A percentile compares a stretch with the other conserved stretches of the same genome.
Evolutionary conservation across 2,329 filamentous ascomycete genomes (phyloP).

Genomic region (Trichoderma pleuroti): DNA sequence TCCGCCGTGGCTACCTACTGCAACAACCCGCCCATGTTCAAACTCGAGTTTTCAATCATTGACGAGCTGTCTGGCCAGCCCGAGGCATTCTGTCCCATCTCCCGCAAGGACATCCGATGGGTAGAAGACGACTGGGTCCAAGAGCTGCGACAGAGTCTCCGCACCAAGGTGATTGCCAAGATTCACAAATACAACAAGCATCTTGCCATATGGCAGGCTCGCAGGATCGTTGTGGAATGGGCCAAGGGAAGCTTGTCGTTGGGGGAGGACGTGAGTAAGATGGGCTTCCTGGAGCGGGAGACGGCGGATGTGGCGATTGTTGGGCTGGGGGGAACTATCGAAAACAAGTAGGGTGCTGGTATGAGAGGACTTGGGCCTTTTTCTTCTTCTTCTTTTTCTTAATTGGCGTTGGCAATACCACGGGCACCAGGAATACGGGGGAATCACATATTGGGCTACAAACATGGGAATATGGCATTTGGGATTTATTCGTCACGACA

Average conservation of each 20-base stretch:
- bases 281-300: constrained; percentile 26
- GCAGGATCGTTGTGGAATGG: constrained; percentile 27
- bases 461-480: not conserved
- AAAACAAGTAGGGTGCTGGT: not conserved
- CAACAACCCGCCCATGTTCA: constrained; percentile 28
- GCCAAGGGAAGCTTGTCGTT: constrained; percentile 27
- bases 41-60: constrained; percentile 28
- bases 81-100: constrained; percentile 28
- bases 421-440: not conserved
- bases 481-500: not conserved
- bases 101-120: constrained; percentile 29
- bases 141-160: constrained; percentile 23
- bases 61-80: constrained; percentile 23
- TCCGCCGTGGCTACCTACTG: constrained; percentile 29
- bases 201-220: constrained; percentile 31
- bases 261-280: constrained; percentile 22
- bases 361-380: not conserved
- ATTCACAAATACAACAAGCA: constrained; percentile 33
- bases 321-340: constrained; percentile 21
- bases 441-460: not conserved
- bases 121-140: constrained; percentile 24
- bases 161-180: constrained; percentile 25
- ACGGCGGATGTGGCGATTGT: constrained; percentile 24
- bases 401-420: not conserved
- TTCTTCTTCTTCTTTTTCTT: not conserved